Evolutionary conservation across 768 basidiomycete species (phyloP).

Genomic region (Mycena crocata): DNA sequence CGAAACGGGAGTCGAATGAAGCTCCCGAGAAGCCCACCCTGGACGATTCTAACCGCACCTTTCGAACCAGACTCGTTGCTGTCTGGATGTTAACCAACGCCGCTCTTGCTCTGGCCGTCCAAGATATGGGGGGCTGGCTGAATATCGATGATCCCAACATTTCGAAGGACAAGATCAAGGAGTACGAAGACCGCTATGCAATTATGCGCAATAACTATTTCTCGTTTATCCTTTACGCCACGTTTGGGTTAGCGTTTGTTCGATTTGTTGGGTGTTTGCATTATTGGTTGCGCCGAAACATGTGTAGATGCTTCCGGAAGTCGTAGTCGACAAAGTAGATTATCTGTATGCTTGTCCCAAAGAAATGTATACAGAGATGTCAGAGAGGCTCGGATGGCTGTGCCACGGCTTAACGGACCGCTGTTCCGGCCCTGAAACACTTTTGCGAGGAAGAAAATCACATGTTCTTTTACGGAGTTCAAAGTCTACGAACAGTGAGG

Average conservation of each 20-base stretch:
- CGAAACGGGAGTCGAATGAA: constrained; percentile 76
- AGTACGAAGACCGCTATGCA: constrained; percentile 33
- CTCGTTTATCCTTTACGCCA: constrained; percentile 82
- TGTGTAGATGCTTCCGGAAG: constrained; percentile 24
- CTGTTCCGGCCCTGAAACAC: too few species aligned
- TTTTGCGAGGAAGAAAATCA: not conserved
- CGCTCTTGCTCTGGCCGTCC: constrained; percentile 27
- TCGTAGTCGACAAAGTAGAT: not conserved
- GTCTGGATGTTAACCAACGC: constrained; percentile 73
- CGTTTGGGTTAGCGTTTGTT: constrained; percentile 76
- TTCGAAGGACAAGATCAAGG: constrained; percentile 8
- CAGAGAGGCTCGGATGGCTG: too few species aligned
- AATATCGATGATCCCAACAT: constrained; percentile 28
- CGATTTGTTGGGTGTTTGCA: constrained; percentile 68
- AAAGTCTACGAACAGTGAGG: constrained; percentile 57
- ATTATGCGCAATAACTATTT: constrained; percentile 67
- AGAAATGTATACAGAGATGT: too few species aligned
- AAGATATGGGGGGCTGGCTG: constrained; percentile 31
- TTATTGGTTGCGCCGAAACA: constrained; percentile 16
- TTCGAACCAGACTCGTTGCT: constrained; percentile 89
- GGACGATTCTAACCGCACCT: constrained; percentile 93
- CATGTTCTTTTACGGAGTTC: constrained; percentile 6
- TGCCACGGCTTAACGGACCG: too few species aligned
- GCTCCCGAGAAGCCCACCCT: constrained; percentile 80
- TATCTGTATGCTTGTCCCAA: not conserved